A percentile compares a stretch with the other conserved stretches of the same genome.
Evolutionary conservation across 345 rosid species (phyloP).

Genomic region (Excoecaria cochinchinensis): DNA sequence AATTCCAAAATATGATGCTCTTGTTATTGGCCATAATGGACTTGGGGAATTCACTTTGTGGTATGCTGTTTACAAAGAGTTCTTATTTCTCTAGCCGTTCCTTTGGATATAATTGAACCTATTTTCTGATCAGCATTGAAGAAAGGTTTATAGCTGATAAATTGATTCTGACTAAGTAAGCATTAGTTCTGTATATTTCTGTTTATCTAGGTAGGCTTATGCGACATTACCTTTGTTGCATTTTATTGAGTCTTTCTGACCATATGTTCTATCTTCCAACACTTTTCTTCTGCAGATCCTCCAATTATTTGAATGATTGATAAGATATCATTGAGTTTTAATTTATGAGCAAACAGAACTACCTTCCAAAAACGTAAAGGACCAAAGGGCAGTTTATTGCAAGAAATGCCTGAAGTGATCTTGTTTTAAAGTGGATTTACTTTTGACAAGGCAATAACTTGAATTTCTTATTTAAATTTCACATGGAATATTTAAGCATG

Average conservation of each 20-base stretch:
- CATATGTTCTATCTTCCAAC: neutral
- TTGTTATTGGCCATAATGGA: constrained; percentile 73
- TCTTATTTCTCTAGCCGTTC: constrained; percentile 1
- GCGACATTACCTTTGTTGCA: neutral
- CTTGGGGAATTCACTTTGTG: constrained; percentile 76
- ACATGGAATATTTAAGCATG: neutral
- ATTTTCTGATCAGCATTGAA: neutral
- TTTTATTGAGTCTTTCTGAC: neutral
- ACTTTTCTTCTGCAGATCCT: neutral
- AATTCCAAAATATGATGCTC: constrained; percentile 55
- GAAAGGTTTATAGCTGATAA: neutral
- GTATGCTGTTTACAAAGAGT: constrained; percentile 39
- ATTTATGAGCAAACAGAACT: neutral
- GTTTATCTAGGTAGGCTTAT: neutral
- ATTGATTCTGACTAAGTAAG: neutral
- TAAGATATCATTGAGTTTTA: neutral
- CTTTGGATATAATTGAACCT: neutral
- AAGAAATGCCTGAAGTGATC: neutral
- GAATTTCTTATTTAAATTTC: neutral
- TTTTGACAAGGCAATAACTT: neutral
- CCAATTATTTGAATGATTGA: neutral
- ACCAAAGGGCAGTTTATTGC: neutral
- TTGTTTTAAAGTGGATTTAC: neutral
- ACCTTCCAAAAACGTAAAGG: neutral
- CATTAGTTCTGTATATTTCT: neutral